Evolutionary conservation across 495 filamentous ascomycete genomes (phyloP).

Genomic region (Trichocladium antarcticum): DNA sequence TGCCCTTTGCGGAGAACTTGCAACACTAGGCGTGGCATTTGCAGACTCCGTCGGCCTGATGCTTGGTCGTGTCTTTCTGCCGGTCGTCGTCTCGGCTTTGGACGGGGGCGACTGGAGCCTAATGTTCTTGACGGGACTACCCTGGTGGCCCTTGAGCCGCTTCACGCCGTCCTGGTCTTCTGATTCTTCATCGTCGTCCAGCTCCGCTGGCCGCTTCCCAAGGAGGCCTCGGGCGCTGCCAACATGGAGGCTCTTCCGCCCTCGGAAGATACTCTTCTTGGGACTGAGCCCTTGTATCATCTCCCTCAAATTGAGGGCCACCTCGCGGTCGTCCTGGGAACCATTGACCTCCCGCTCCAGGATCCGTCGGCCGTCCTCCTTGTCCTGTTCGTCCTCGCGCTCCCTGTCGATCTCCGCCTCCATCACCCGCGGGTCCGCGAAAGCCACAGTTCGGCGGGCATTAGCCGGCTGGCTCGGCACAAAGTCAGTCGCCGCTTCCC

Average conservation of each 20-base stretch:
- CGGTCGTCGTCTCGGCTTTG: slow-evolving; percentile 49
- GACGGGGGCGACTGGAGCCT: slow-evolving; percentile 54
- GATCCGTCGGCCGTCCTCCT: slow-evolving; percentile 48
- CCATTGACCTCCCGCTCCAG: slow-evolving; percentile 40
- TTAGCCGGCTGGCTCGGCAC: slow-evolving; percentile 32
- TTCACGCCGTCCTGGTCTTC: slow-evolving; percentile 54
- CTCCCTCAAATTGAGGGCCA: slow-evolving; percentile 54
- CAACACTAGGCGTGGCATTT: slow-evolving; percentile 31
- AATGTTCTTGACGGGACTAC: slow-evolving; percentile 68
- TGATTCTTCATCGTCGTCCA: slow-evolving; percentile 51
- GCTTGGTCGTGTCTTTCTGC: slow-evolving; percentile 45
- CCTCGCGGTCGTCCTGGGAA: slow-evolving; percentile 44
- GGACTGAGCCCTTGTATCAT: slow-evolving; percentile 70
- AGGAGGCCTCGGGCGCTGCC: slow-evolving; percentile 64
- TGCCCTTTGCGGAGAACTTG: slow-evolving; percentile 38
- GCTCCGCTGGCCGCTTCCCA: slow-evolving; percentile 62
- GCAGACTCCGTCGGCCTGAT: slow-evolving; percentile 28
- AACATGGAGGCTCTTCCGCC: slow-evolving; percentile 65
- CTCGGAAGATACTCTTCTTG: slow-evolving; percentile 56
- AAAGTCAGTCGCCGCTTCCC: slow-evolving; percentile 53
- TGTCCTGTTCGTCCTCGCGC: slow-evolving; percentile 50
- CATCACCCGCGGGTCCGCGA: slow-evolving; percentile 55
- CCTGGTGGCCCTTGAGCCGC: slow-evolving; percentile 55
- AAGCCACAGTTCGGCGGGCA: slow-evolving; percentile 42
- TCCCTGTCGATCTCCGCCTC: slow-evolving; percentile 61